Evolutionary conservation across 1,139 yeast species (phyloP).

Genomic region (Ogataea hybrid): DNA sequence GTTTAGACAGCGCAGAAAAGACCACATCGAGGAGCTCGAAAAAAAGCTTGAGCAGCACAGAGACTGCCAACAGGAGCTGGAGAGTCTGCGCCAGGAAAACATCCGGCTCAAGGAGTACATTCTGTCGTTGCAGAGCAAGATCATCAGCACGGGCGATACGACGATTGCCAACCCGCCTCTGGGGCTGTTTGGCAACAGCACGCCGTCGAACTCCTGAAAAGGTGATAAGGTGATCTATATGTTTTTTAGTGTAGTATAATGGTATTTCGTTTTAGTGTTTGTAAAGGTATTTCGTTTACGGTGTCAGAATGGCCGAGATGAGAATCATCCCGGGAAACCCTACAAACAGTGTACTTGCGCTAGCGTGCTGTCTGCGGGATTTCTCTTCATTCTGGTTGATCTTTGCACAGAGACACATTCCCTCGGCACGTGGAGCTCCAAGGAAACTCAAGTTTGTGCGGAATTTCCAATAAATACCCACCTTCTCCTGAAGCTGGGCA

Average conservation of each 20-base stretch:
- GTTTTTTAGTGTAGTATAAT: conserved; percentile 3
- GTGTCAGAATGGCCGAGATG: conserved; percentile 12
- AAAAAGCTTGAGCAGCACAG: conserved; percentile 50
- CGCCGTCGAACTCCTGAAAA: conserved; percentile 3
- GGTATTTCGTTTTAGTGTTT: background rate
- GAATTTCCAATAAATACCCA: background rate
- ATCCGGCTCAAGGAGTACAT: conserved; percentile 71
- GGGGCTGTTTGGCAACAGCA: conserved; percentile 15
- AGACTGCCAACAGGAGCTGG: conserved; percentile 51
- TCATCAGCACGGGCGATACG: conserved; percentile 43
- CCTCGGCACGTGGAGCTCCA: conserved; percentile 12
- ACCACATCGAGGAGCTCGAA: conserved; percentile 75
- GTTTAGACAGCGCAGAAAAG: conserved; percentile 77
- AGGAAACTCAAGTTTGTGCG: conserved; percentile 20
- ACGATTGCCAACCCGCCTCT: conserved; percentile 16
- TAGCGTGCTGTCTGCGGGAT: conserved; percentile 1
- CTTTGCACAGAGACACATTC: conserved; percentile 31
- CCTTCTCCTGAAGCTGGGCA: background rate
- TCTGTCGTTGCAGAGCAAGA: conserved; percentile 62
- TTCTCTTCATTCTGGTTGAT: conserved; percentile 7
- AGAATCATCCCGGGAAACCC: conserved; percentile 12
- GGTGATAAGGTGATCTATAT: background rate
- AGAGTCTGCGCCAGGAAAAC: conserved; percentile 65
- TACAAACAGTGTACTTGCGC: background rate
- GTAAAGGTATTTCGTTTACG: conserved; percentile 1